These are phyloP conservation scores for Chloromonas sp. DNA, from an alignment of 163 green algal genomes.

Conservation along the genomic window DNA sequence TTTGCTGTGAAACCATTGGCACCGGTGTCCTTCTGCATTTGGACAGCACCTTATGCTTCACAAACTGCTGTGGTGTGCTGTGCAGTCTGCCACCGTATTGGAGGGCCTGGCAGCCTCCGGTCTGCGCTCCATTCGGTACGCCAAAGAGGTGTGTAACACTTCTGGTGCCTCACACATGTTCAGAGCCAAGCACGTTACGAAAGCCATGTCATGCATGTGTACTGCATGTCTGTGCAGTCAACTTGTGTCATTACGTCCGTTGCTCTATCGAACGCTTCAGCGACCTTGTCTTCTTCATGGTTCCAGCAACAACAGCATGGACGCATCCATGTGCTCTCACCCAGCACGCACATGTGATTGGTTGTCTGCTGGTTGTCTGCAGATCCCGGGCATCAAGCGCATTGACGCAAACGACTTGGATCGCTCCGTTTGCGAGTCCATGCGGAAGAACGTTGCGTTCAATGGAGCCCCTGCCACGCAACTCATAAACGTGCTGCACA, in stretches of 20 bases:
- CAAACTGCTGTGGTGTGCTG: no score
- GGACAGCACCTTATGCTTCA: no score
- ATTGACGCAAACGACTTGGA: constrained; percentile 89
- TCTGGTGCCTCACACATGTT: no score
- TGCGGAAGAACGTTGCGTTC: constrained; percentile 78
- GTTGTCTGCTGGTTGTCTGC: neutral
- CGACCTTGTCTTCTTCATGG: no score
- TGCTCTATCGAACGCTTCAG: neutral
- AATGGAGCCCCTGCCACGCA: constrained; percentile 60
- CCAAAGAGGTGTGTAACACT: constrained; percentile 61
- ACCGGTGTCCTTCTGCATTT: no score
- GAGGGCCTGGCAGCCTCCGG: constrained; percentile 91
- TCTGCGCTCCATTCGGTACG: constrained; percentile 90
- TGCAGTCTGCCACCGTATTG: constrained; percentile 44
- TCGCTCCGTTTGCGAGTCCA: constrained; percentile 64
- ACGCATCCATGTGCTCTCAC: no score
- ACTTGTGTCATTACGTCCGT: neutral
- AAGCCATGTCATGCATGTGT: no score
- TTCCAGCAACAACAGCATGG: no score
- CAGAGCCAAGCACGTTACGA: no score
- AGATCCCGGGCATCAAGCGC: constrained; percentile 38
- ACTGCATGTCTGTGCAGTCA: no score
- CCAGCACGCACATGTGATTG: no score
- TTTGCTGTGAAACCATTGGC: no score
- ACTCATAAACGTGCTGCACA: constrained; percentile 53